Base-by-base conservation (phyloP, 2,329 filamentous ascomycete genomes). In the Neofusicoccum kwambonambiense region DNA sequence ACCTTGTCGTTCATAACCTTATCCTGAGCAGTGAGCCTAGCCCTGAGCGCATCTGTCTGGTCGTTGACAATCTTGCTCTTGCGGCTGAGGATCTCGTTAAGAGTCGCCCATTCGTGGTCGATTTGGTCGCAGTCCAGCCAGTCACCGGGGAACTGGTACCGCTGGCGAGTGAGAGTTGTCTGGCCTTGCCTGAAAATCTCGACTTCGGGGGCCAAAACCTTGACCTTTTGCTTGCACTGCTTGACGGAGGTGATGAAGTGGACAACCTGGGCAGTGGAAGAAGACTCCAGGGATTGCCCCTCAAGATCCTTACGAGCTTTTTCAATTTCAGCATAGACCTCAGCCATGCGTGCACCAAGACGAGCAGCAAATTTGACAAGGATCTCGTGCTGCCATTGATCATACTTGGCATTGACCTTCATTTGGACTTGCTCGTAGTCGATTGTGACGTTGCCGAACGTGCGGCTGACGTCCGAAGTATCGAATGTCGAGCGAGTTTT, bases 371-470 rank as follows among this genome's bases (percentile, higher is more conserved):
- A 99, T 75, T 97, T 97, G 70, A 91, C 87, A 42, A 98, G 83
- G 64, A 99, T 96, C 69, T 99, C 95, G 72, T 97, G 92, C 77
- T 99, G 95, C 95, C 96, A 99, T 77, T 98, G 94, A 75, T 99
- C 96, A 75, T 99, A 99, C 77, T 98, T 99, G 71, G 93, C 92
- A 73, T 98, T 99, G 77, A 99, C 95, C 78, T 97, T 97, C 65
- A 94, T 92, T 78, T 99, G 96, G 0, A 99, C 95, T 77, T 99
- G 96, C 72, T 98, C 95, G 73, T 99, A 99, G 76, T 99, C 94
- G 73, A 99, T 93, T 3, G 90, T 92, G 62, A 98, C 88, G 77
- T 96, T 94, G 4, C 95, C 95, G 75, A 99, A 99, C 1, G 90
- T 90, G 44, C 91, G 90, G 77, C 90, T 95, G 69, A 96, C 92